Conservation (phyloP, 2,329 filamentous ascomycete species). For the Microdochium bolleyi region DNA sequence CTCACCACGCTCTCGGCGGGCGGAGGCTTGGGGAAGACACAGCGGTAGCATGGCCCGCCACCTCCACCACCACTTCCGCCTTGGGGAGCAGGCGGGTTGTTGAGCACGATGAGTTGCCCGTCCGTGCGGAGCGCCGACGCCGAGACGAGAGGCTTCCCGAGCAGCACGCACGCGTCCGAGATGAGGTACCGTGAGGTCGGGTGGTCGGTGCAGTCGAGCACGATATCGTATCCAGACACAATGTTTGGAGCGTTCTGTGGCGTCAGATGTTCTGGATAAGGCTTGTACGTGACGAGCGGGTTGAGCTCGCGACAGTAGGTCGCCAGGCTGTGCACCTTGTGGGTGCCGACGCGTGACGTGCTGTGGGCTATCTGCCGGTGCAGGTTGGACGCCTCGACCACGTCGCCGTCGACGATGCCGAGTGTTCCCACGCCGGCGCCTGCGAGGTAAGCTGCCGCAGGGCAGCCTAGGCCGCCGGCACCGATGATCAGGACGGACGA, state of each 20-base stretch:
- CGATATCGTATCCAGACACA: constrained; percentile 66
- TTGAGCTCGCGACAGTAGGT: constrained; percentile 55
- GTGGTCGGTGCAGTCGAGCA: constrained; percentile 94
- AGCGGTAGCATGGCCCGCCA: constrained; percentile 86
- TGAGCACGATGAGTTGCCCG: constrained; percentile 83
- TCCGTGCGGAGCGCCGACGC: constrained; percentile 84
- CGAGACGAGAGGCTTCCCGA: constrained; percentile 73
- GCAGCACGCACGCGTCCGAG: constrained; percentile 78
- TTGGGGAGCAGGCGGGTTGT: constrained; percentile 61
- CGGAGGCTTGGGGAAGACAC: constrained; percentile 82
- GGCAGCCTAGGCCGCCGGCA: constrained; percentile 83
- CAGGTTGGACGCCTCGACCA: constrained; percentile 82
- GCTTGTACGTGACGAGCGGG: constrained; percentile 55
- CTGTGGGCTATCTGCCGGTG: constrained; percentile 86
- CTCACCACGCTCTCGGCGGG: constrained; percentile 74
- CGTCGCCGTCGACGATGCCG: constrained; percentile 81
- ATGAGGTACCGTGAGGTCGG: constrained; percentile 88
- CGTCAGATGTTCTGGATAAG: constrained; percentile 57
- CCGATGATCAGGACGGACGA: constrained; percentile 75
- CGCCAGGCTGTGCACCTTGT: constrained; percentile 74
- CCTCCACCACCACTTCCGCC: constrained; percentile 37
- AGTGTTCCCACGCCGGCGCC: constrained; percentile 80
- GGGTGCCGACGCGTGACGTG: constrained; percentile 60
- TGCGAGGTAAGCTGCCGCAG: constrained; percentile 85
- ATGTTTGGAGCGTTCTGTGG: constrained; percentile 60